phyloP scores from a whole-genome alignment of 2,329 filamentous ascomycete species.

The Leptodontidium sp. region DNA sequence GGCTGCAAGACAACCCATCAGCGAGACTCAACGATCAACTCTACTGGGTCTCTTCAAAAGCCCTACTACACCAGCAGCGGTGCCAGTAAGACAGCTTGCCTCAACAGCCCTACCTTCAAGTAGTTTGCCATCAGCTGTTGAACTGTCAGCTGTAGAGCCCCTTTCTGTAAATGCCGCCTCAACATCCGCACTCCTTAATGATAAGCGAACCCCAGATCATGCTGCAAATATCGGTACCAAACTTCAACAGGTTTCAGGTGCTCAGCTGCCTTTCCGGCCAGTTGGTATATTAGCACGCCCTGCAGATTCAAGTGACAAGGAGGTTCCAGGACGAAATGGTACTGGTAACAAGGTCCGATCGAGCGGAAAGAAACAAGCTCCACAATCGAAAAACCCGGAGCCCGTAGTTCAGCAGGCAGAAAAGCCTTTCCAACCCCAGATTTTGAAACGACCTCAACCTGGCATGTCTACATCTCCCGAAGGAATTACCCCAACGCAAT shows the following conservation, averaged over 20 bases:
- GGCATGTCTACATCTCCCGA: slow-evolving; percentile 39
- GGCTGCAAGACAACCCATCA: slow-evolving; percentile 37
- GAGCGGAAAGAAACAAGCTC: slow-evolving; percentile 25
- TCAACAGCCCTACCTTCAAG: slow-evolving; percentile 40
- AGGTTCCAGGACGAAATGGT: slow-evolving; percentile 20
- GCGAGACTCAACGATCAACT: slow-evolving; percentile 42
- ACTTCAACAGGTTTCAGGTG: slow-evolving; percentile 40
- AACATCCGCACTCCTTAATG: slow-evolving; percentile 34
- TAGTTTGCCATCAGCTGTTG: slow-evolving; percentile 43
- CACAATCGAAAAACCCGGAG: slow-evolving; percentile 10
- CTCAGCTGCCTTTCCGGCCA: slow-evolving; percentile 42
- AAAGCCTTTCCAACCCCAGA: slow-evolving; percentile 61
- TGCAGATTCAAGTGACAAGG: slow-evolving; percentile 32
- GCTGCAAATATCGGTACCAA: slow-evolving; percentile 30
- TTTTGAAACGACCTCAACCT: slow-evolving; percentile 58
- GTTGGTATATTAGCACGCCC: slow-evolving; percentile 43
- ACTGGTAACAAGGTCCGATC: slow-evolving; percentile 17
- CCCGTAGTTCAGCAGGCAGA: slow-evolving; percentile 33
- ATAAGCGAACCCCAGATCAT: slow-evolving; percentile 36
- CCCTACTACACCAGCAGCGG: slow-evolving; percentile 36
- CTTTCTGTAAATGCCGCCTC: slow-evolving; percentile 36
- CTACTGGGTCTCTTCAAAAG: slow-evolving; percentile 45
- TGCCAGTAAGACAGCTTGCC: slow-evolving; percentile 27
- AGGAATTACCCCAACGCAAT: slow-evolving; percentile 29
- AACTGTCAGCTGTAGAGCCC: slow-evolving; percentile 45